Percentiles rank a stretch among this genome's conserved stretches.
These are phyloP conservation scores for Hypoxylon lenormandii DNA, from an alignment of 495 filamentous ascomycete genomes.

Conservation along the genomic window DNA sequence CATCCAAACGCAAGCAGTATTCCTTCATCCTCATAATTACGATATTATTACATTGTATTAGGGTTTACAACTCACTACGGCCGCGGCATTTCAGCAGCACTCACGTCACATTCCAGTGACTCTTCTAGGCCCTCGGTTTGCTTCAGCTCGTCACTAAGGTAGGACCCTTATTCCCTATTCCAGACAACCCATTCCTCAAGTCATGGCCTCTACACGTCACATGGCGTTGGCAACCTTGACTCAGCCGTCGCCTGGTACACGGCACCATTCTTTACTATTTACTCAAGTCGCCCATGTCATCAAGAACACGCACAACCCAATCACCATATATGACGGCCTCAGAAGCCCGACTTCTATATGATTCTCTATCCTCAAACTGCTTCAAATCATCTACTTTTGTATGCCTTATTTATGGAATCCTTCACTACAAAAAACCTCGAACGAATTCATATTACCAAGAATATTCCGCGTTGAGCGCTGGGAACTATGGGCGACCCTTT, in stretches of 20 bases:
- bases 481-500: constrained; percentile 3
- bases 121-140: constrained; percentile 39
- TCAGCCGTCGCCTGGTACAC: constrained; percentile 44
- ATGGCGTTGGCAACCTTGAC: constrained; percentile 18
- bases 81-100: constrained; percentile 19
- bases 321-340: constrained; percentile 9
- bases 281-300: constrained; percentile 23
- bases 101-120: constrained; percentile 44
- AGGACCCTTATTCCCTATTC: constrained; percentile 29
- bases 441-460: constrained; percentile 5
- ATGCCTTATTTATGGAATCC: constrained; percentile 4
- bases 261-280: constrained; percentile 43
- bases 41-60: constrained; percentile 18
- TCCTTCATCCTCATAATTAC: not conserved
- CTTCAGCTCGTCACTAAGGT: constrained; percentile 40
- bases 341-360: not conserved
- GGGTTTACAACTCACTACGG: not conserved
- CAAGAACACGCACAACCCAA: constrained; percentile 12
- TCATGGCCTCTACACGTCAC: constrained; percentile 29
- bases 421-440: constrained; percentile 2
- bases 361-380: not conserved
- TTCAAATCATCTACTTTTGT: constrained; percentile 5
- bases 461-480: constrained; percentile 13
- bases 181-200: constrained; percentile 51
- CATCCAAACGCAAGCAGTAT: constrained; percentile 4